These are phyloP conservation scores for Chaetomiaceae sp. DNA, from an alignment of 2,329 filamentous ascomycete genomes.

Conservation along the genomic window DNA sequence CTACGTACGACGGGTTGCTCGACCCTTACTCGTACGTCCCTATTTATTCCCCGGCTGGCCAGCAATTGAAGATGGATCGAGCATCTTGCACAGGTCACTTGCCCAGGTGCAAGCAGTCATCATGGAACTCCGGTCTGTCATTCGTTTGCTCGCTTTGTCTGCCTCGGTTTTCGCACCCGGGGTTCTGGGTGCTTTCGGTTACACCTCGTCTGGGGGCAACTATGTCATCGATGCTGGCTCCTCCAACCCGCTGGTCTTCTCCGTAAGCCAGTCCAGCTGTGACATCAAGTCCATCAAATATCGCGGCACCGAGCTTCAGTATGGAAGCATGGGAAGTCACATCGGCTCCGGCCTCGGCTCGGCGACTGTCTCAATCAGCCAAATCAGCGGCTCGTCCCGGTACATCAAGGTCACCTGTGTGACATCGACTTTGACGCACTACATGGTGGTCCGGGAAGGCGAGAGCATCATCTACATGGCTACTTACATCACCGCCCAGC, in stretches of 20 bases:
- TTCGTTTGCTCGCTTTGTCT: constrained; percentile 18
- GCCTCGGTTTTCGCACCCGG: constrained; percentile 19
- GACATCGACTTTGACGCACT: constrained; percentile 58
- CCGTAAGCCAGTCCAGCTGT: constrained; percentile 49
- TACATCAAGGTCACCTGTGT: constrained; percentile 60
- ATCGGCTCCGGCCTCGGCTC: constrained; percentile 56
- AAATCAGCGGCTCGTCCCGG: constrained; percentile 31
- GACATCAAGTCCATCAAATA: constrained; percentile 61
- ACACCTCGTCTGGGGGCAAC: constrained; percentile 36
- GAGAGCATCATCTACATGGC: constrained; percentile 57
- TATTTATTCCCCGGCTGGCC: background rate
- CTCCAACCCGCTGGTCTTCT: constrained; percentile 45
- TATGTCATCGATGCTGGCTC: constrained; percentile 46
- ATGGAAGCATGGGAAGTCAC: constrained; percentile 46
- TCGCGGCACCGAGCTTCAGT: constrained; percentile 55
- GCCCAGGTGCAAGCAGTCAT: constrained; percentile 6
- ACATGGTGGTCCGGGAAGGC: constrained; percentile 57
- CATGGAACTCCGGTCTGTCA: constrained; percentile 18
- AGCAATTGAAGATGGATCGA: background rate
- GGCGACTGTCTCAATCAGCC: constrained; percentile 48
- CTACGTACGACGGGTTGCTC: no score
- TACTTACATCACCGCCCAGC: constrained; percentile 56
- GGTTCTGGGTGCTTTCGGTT: constrained; percentile 39
- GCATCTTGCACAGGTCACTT: background rate
- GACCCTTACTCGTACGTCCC: background rate